These are phyloP conservation scores for Quercus suber DNA, from an alignment of 306 rosid genomes.

Conservation along the genomic window DNA sequence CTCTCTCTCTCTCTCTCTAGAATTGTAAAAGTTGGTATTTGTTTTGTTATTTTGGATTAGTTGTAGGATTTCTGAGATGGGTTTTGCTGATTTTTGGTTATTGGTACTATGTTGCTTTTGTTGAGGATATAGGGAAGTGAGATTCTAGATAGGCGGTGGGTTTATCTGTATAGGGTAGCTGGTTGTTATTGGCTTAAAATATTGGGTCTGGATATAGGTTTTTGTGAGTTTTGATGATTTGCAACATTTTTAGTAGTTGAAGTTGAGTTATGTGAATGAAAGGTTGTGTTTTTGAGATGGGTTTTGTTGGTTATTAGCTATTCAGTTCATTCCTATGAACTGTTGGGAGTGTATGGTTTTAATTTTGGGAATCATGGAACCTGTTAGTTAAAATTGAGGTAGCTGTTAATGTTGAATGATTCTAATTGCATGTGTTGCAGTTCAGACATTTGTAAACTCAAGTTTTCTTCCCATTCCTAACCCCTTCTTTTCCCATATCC, in stretches of 20 bases:
- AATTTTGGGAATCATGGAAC: background rate
- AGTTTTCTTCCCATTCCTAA: background rate
- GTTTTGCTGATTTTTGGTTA: background rate
- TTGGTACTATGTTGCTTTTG: background rate
- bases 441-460: background rate
- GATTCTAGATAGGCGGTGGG: background rate
- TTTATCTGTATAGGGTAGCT: background rate
- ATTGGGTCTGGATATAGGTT: background rate
- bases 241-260: background rate
- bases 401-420: slow-evolving; percentile 15
- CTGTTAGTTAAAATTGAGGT: background rate
- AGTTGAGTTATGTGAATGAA: background rate
- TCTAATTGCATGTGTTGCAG: background rate
- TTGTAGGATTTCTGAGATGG: background rate
- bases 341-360: background rate
- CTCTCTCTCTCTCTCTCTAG: background rate
- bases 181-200: background rate
- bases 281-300: background rate
- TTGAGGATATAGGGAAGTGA: background rate
- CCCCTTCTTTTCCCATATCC: background rate
- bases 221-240: background rate
- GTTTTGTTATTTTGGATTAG: background rate
- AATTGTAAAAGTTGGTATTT: background rate
- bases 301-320: background rate
- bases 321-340: background rate